Evolutionary conservation across 805 yeast genomes (phyloP).

Genomic region (Lachancea nothofagi): DNA sequence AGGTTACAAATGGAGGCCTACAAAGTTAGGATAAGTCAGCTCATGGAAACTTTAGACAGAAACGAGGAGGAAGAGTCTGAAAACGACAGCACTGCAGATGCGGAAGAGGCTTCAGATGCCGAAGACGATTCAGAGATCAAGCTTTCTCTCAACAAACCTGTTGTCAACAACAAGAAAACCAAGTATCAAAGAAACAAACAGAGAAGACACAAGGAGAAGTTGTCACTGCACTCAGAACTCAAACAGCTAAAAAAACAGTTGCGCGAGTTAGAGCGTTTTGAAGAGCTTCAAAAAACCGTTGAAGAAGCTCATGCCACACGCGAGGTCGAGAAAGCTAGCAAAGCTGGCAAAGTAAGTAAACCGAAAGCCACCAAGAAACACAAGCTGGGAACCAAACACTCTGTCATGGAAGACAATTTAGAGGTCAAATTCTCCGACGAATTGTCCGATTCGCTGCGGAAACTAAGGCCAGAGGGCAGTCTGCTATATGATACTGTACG

Average conservation of each 20-base stretch:
- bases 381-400: slow-evolving; percentile 42
- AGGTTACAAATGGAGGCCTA: slow-evolving; percentile 58
- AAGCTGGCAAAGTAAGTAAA: slow-evolving; percentile 26
- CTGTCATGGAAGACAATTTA: slow-evolving; percentile 42
- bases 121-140: slow-evolving; percentile 33
- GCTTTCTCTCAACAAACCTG: slow-evolving; percentile 70
- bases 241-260: slow-evolving; percentile 57
- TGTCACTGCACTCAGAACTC: slow-evolving; percentile 49
- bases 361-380: slow-evolving; percentile 32
- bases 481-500: slow-evolving; percentile 76
- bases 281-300: slow-evolving; percentile 32
- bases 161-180: slow-evolving; percentile 65
- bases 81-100: slow-evolving; percentile 36
- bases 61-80: slow-evolving; percentile 42
- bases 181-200: slow-evolving; percentile 69
- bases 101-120: slow-evolving; percentile 34
- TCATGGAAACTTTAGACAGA: slow-evolving; percentile 59
- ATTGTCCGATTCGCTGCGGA: slow-evolving; percentile 75
- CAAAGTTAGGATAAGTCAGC: slow-evolving; percentile 53
- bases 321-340: slow-evolving; percentile 17
- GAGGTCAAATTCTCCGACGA: slow-evolving; percentile 88
- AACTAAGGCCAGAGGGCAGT: slow-evolving; percentile 86
- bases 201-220: slow-evolving; percentile 54
- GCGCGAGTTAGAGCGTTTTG: slow-evolving; percentile 49
- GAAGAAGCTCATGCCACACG: slow-evolving; percentile 13